Evolutionary conservation across 768 basidiomycete genomes (phyloP), one percentile per base, ranked within the genome.

Genomic region (Phaffia australis): DNA sequence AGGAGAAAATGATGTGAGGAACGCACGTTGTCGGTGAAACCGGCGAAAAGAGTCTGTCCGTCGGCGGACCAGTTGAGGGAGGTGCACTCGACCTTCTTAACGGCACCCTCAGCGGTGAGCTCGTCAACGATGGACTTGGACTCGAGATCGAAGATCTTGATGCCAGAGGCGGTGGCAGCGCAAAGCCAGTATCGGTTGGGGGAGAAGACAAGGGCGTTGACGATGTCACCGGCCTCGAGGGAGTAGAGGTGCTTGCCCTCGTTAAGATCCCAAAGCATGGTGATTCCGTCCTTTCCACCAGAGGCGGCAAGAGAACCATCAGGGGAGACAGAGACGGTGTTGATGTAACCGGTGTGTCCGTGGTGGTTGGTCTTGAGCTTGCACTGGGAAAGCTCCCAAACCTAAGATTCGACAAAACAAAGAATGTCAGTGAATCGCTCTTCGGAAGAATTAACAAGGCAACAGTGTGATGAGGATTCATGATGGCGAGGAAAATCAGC

Each of bases 241-340:
- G 92, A 97, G 84, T 99, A 99, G 75, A 99, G 86, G 83, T 98
- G 95, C 82, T 97, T 98, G 83, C 92, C 93, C 83, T 98, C 95
- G 81, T 97, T 98, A 74, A 99, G 81, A 78, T 99, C 95, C 95
- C 95, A 99, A 70, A 97, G 87, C 93, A 97, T 97, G 77, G 93
- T 95, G 79, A 97, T 94, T 69, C 93, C 93, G 78, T 99, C 95
- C 81, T 98, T 98, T 74, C 95, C 95, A 76, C 95, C 95, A 58
- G 95, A 98, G 57, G 95, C 95, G 72, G 94, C 93, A 75, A 99
- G 85, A 29, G 95, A 99, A 71, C 95, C 95, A 76, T 99, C 95
- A 62, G 95, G 95, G 48, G 95, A 99, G 69, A 99, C 93, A 68
- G 95, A 92, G 75, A 99, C 80, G 73, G 94, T 92, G 83, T 92